Base-by-base conservation (phyloP, 805 yeast genomes). In the Metschnikowia chrysomelidarum region DNA sequence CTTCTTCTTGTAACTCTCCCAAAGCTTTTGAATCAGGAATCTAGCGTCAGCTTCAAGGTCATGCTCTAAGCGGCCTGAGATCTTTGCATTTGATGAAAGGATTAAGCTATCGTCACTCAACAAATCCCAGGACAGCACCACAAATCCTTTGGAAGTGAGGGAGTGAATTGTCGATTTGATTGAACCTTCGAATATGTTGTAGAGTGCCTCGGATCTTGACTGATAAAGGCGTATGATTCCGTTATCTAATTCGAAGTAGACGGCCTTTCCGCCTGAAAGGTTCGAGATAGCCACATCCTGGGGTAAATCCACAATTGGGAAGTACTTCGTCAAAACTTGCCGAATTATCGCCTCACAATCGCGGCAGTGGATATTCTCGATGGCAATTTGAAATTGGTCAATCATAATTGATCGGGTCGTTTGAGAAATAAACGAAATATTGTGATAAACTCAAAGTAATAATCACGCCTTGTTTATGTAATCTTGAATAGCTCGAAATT, bases 341-440 rank as follows among this genome's bases (percentile, higher is more conserved):
- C 46, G 44, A 14, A 78, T 60, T 9, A 66, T 53, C 3, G 44
- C 43, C 40, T 68, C 73, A 48, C 85, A 79, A 24, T 71, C 72
- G 3, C 58, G 60, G 49, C 85, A 79, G 50, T 78, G 84, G 24
- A 78, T 62, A 43, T 80, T 78, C 3, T 59, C 62, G 24, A 77
- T 30, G 13, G 21, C 10, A 7, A 40, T 32, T n/a, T 21, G 18
- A 11, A 40, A 33, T 14, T 34, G 36, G 22, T 32, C 32, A 23
- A 40, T 24, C 31, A 30, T 19, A 8, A 16, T 25, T 12, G 30
- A 17, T n/a, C n/a, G n/a, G n/a, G n/a, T n/a, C n/a, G n/a, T n/a
- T n/a, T n/a, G n/a, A n/a, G n/a, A n/a, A n/a, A n/a, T n/a, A n/a
- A n/a, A n/a, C n/a, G n/a, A n/a, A n/a, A n/a, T n/a, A n/a, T n/a